These are phyloP conservation scores for Syzygium grande DNA, from an alignment of 345 rosid species.

Conservation along the genomic window DNA sequence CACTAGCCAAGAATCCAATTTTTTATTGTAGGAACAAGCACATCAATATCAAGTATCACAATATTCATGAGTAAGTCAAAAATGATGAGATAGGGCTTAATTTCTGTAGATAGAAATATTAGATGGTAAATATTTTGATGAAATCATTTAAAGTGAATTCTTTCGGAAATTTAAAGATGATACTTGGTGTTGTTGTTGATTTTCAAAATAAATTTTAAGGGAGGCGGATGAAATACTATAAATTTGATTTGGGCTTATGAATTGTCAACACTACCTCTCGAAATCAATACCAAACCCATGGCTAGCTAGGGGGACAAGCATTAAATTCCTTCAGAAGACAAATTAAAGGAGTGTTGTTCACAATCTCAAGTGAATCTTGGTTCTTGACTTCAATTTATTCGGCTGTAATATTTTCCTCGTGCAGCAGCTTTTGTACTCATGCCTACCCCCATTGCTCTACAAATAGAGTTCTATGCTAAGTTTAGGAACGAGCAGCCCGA, in stretches of 20 bases:
- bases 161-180: background rate
- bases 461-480: background rate
- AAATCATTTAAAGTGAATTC: background rate
- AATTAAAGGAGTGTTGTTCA: background rate
- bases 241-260: background rate
- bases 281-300: background rate
- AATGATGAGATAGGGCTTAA: background rate
- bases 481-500: background rate
- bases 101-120: background rate
- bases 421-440: background rate
- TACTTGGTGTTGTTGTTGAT: background rate
- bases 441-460: background rate
- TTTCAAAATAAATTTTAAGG: background rate
- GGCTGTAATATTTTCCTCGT: background rate
- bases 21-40: background rate
- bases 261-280: background rate
- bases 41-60: background rate
- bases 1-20: background rate
- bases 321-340: background rate
- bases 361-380: background rate
- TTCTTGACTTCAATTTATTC: background rate
- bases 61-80: fast-evolving
- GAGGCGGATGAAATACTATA: background rate
- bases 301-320: background rate
- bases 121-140: background rate